Base-by-base conservation (phyloP, 495 filamentous ascomycete genomes). In the Penicillium daleae region DNA sequence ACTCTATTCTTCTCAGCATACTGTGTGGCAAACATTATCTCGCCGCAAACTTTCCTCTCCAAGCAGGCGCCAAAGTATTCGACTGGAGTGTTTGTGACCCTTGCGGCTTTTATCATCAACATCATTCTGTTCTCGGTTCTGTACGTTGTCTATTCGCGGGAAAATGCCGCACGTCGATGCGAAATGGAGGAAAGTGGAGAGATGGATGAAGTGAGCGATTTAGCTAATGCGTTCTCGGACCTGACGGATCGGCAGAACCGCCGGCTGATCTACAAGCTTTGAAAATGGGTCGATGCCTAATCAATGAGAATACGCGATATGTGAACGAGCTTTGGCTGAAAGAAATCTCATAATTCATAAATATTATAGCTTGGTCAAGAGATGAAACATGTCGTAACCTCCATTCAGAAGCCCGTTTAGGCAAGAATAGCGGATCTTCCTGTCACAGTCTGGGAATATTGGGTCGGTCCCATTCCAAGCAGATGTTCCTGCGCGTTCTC, bases 1-100 rank as follows among this genome's bases (percentile, higher is more conserved):
- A 83, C 85, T 7, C 74, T 89, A 63, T 87, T 84, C 60, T 72
- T 89, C 17, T 83, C 87, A n/a, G 78, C 74, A 0, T 86, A 85
- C 60, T 86, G 83, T 60, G 73, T 76, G 0, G 84, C 83, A 1
- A 86, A 85, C 49, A 83, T 84, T 52, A 78, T 81, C 19, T 56
- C 42, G n/a, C 57, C 62, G 12, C 62, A 64, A 42, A 60, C 57
- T 4, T 60, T 57, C 37, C 40, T 64, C 33, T 21, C 42, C 4
- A 22, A 40, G 3, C 22, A 64, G 26, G 57, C 57, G 5, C 56
- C 51, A 3, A 29, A 37, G 17, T 64, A 64, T 19, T 57, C 51
- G 6, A 64, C 62, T 7, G 57, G 57, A 2, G 52, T 62, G 13
- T 54, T 57, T 7, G 56, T 63, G 27, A 48, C 53, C 9, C 32